Percentiles rank a stretch among this genome's conserved stretches.
These are phyloP conservation scores for Epicoccum sorghinum DNA, from an alignment of 2,329 filamentous ascomycete species.

Conservation along the genomic window DNA sequence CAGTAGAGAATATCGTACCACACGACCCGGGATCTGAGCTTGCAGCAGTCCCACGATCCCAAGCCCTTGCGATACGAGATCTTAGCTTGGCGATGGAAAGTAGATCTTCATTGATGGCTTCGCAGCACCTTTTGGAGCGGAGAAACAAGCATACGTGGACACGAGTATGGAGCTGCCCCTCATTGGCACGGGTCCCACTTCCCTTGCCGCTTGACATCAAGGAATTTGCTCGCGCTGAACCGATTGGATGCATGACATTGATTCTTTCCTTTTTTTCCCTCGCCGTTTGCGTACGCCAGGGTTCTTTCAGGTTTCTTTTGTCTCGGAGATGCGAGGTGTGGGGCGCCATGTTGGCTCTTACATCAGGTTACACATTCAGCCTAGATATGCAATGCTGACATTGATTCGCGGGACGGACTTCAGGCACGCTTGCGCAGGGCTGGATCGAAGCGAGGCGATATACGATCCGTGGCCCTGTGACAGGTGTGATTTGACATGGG, in stretches of 20 bases:
- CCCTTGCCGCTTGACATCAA: not conserved
- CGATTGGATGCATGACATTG: constrained; percentile 1
- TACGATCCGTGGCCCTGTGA: not conserved
- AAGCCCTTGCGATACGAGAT: constrained; percentile 7
- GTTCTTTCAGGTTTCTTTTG: not conserved
- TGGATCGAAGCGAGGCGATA: not conserved
- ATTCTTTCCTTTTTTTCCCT: not conserved
- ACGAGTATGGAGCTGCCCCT: not conserved
- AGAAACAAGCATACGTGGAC: not conserved
- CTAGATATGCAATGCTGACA: not conserved
- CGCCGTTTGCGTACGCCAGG: not conserved
- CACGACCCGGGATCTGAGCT: not conserved
- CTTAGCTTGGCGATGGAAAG: constrained; percentile 6
- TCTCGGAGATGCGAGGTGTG: constrained; percentile 10
- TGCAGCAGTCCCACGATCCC: constrained; percentile 3
- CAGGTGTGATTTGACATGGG: not conserved
- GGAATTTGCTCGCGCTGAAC: not conserved
- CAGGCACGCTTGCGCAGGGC: constrained; percentile 8
- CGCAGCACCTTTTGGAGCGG: not conserved
- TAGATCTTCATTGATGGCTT: constrained; percentile 3
- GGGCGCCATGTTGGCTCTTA: not conserved
- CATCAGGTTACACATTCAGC: not conserved
- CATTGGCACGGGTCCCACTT: not conserved
- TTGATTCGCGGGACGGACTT: not conserved
- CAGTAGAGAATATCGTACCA: too few species aligned